These are phyloP conservation scores for Talaromyces sp. DNA, from an alignment of 2,329 filamentous ascomycete genomes.

Conservation along the genomic window DNA sequence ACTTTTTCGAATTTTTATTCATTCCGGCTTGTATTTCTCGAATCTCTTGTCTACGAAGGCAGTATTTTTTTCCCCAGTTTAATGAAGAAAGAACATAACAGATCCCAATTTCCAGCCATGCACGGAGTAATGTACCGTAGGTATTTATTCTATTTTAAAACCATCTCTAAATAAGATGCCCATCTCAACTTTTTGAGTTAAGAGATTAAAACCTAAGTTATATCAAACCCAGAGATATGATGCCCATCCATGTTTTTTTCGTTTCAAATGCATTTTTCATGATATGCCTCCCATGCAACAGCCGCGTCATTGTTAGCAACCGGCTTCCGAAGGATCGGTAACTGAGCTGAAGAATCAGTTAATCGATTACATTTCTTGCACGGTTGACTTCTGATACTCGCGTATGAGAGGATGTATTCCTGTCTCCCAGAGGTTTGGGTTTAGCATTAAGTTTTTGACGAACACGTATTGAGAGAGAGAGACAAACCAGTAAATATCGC, in stretches of 20 bases:
- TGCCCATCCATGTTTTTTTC: too few species aligned
- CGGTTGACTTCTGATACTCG: slow-evolving; percentile 35
- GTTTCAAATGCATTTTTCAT: slow-evolving; percentile 26
- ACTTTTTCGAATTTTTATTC: too few species aligned
- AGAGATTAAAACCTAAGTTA: too few species aligned
- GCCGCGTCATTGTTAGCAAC: slow-evolving; percentile 4
- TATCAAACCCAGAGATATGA: too few species aligned
- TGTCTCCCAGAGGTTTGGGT: slow-evolving; percentile 16
- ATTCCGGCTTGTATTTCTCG: too few species aligned
- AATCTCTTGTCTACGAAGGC: not conserved
- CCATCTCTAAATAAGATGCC: too few species aligned
- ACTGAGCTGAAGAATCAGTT: slow-evolving; percentile 34
- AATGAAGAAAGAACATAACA: too few species aligned
- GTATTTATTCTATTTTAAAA: too few species aligned
- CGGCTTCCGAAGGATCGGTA: slow-evolving; percentile 34
- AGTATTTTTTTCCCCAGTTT: too few species aligned
- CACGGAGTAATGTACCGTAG: too few species aligned
- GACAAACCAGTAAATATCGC: slow-evolving; percentile 34
- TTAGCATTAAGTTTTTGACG: not conserved
- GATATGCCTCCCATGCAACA: slow-evolving; percentile 32
- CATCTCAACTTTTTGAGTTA: too few species aligned
- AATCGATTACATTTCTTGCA: slow-evolving; percentile 37
- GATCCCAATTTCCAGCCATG: not conserved
- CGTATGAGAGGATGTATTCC: slow-evolving; percentile 42
- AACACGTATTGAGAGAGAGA: too few species aligned